Evolutionary conservation across 345 rosid species (phyloP).

Genomic region (Camelina hispida): DNA sequence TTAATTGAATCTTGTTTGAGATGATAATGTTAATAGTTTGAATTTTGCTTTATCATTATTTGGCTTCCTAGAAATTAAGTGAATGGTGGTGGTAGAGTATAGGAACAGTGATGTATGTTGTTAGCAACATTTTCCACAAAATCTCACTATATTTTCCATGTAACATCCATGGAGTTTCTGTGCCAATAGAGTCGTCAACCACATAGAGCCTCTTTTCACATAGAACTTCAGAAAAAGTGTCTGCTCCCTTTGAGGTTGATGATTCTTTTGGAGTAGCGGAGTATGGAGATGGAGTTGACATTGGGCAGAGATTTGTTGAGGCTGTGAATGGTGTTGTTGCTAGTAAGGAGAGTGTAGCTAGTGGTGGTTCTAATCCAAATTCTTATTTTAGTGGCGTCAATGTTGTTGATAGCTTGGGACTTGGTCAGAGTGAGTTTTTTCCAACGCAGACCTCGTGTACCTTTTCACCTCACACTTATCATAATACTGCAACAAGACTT

Average conservation of each 20-base stretch:
- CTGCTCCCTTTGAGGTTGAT: neutral
- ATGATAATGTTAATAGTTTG: no score
- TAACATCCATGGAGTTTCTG: neutral
- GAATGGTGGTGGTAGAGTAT: neutral
- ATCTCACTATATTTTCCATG: neutral
- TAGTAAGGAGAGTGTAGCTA: neutral
- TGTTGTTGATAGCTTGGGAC: neutral
- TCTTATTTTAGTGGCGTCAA: slow-evolving; percentile 1
- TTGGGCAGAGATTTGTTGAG: neutral
- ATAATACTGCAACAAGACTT: neutral
- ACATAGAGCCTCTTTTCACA: neutral
- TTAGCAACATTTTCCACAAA: neutral
- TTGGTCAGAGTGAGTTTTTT: neutral
- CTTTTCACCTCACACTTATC: neutral
- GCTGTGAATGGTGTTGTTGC: neutral
- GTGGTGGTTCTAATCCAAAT: slow-evolving; percentile 8
- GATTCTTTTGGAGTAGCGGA: neutral
- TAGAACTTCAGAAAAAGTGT: no score
- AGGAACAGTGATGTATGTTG: neutral
- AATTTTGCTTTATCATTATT: no score
- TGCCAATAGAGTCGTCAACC: neutral
- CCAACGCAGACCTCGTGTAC: neutral
- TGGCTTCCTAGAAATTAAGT: neutral
- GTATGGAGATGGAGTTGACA: neutral
- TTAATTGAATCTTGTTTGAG: no score